phyloP scores from a whole-genome alignment of 148 eudicot genomes.

The Tetragonia tetragonoides region DNA sequence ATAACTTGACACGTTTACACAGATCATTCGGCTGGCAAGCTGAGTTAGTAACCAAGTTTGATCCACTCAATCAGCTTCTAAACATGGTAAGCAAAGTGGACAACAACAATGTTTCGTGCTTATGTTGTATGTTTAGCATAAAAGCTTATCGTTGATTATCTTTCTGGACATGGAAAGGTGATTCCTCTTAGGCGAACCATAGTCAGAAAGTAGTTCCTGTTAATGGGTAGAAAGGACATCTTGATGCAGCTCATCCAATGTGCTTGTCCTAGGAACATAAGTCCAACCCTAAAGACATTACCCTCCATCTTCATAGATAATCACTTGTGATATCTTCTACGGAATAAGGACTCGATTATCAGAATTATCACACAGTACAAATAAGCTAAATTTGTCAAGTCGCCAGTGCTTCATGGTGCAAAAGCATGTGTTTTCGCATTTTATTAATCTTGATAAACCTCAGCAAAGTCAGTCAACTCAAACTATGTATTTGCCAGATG shows the following conservation, averaged over 20 bases:
- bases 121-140: background rate
- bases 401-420: background rate
- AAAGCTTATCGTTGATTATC: background rate
- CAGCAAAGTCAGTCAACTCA: background rate
- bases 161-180: background rate
- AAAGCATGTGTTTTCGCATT: background rate
- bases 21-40: background rate
- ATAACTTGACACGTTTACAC: background rate
- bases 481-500: background rate
- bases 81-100: background rate
- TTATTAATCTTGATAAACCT: background rate
- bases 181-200: background rate
- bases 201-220: background rate
- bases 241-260: background rate
- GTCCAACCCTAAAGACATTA: too few relatives aligned
- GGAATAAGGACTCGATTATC: too few relatives aligned
- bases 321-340: too few relatives aligned
- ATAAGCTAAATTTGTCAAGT: background rate
- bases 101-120: background rate
- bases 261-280: background rate
- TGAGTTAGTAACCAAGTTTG: background rate
- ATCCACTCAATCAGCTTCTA: background rate
- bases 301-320: too few relatives aligned
- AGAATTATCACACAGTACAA: background rate
- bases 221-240: background rate